A percentile compares a stretch with the other conserved stretches of the same genome.
These are phyloP conservation scores for Alternaria dauci DNA, from an alignment of 2,329 filamentous ascomycete genomes.

Conservation along the genomic window DNA sequence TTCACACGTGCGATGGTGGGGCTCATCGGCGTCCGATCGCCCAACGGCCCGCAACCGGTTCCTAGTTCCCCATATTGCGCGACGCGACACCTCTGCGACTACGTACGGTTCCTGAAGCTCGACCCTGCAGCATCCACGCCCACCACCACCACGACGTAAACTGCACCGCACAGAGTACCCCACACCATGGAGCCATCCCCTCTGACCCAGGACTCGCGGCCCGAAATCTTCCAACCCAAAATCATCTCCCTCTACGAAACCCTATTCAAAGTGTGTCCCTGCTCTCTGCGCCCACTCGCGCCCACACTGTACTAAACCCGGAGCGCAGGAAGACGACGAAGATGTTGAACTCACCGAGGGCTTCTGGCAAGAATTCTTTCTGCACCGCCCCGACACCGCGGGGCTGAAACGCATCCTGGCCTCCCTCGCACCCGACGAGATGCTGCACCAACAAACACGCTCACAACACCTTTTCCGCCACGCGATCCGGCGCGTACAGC, in stretches of 20 bases:
- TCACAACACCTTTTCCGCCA: conserved; percentile 80
- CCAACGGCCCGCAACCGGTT: conserved; percentile 8
- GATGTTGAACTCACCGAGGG: conserved; percentile 79
- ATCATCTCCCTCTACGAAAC: conserved; percentile 88
- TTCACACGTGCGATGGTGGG: conserved; percentile 20
- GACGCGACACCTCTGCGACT: conserved; percentile 5
- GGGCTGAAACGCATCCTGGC: conserved; percentile 74
- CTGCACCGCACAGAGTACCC: not conserved
- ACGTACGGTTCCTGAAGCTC: not conserved
- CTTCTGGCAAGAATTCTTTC: conserved; percentile 96
- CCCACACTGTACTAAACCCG: conserved; percentile 22
- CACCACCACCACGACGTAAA: not conserved
- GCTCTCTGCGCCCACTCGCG: not conserved
- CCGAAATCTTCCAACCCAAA: conserved; percentile 92
- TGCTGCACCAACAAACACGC: conserved; percentile 77
- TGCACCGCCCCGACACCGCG: conserved; percentile 79
- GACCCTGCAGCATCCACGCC: not conserved
- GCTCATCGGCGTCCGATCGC: conserved; percentile 18
- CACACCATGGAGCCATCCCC: conserved; percentile 83
- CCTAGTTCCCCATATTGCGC: conserved; percentile 8
- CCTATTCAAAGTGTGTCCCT: conserved; percentile 68
- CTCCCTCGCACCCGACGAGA: conserved; percentile 74
- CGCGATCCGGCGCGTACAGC: conserved; percentile 74
- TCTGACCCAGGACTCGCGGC: conserved; percentile 88
- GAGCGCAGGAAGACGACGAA: conserved; percentile 60